These are phyloP conservation scores for Hirschioporus abietinus DNA, from an alignment of 768 basidiomycete genomes.

Conservation along the genomic window DNA sequence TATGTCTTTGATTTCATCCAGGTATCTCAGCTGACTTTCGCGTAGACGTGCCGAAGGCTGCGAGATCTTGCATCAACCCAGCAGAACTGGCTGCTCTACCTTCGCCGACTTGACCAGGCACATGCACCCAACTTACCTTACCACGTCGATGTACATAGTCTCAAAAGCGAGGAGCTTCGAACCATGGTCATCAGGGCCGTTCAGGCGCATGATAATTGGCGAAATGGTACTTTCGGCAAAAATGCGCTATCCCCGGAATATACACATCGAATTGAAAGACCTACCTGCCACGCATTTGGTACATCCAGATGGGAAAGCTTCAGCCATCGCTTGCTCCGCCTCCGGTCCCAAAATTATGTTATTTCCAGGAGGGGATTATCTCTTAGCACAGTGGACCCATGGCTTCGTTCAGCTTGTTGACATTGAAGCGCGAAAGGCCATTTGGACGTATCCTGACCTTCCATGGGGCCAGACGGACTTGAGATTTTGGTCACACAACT, in stretches of 20 bases:
- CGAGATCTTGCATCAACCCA: not conserved
- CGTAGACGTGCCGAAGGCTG: not conserved
- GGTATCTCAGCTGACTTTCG: not conserved
- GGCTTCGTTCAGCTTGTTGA: not conserved
- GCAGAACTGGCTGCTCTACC: not conserved
- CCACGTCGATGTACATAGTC: not conserved
- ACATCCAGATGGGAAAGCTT: too few species aligned
- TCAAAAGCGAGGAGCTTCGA: not conserved
- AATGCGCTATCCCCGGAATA: not conserved
- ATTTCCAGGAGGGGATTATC: not conserved
- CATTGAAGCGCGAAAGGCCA: not conserved
- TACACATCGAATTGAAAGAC: not conserved
- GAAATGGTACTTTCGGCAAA: not conserved
- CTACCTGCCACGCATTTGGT: too few species aligned
- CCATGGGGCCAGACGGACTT: not conserved
- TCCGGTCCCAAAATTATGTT: not conserved
- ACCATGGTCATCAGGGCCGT: not conserved
- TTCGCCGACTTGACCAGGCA: not conserved
- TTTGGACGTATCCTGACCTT: not conserved
- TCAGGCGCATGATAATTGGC: not conserved
- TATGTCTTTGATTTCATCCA: not conserved
- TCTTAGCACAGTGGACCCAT: not conserved
- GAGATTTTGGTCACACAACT: not conserved
- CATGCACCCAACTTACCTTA: not conserved
- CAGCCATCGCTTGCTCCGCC: too few species aligned